Evolutionary conservation across 2,329 filamentous ascomycete species (phyloP), one percentile per base, ranked within the genome.

Genomic region (Triangularia setosa): DNA sequence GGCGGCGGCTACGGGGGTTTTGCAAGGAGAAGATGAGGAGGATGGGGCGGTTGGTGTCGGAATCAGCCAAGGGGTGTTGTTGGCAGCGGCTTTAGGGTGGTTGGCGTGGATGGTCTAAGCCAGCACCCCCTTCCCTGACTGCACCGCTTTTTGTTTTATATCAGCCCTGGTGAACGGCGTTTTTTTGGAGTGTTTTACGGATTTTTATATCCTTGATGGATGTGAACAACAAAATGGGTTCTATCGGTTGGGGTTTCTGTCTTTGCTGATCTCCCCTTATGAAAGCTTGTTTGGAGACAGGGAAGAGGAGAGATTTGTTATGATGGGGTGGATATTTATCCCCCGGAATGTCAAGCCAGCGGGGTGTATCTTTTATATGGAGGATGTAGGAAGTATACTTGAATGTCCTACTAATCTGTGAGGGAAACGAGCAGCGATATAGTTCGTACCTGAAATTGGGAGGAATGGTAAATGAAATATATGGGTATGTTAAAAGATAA

Each of bases 31-130:
- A 60, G 48, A 14, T 59, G 24, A 69, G 30, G 66, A 71, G 56
- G 68, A 64, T 52, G 68, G 28, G 0, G 67, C 58, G 6, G 58
- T 55, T 4, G 61, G 24, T n/a, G 18, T 67, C 21, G 63, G 63
- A 55, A 62, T 67, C 11, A 56, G 58, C 58, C 14, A 57, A 28
- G 35, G 35, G 14, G 54, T 62, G 3, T 54, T 68, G 59, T 25
- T 59, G 12, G 44, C 61, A 23, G 64, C 53, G 25, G 28, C 60
- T 11, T 28, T 23, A 4, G 64, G 57, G 7, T 58, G 65, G 40
- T 30, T 61, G 14, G 35, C 63, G 30, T 64, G 61, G 44, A 14
- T 63, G 5, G 54, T 35, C 40, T 58, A n/a, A 21, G 35, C 2
- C 35, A 30, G n/a, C n/a, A n/a, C n/a, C n/a, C n/a, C n/a, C n/a